Conservation (phyloP, 441 rosid genomes). For the Mallotus japonicus region DNA sequence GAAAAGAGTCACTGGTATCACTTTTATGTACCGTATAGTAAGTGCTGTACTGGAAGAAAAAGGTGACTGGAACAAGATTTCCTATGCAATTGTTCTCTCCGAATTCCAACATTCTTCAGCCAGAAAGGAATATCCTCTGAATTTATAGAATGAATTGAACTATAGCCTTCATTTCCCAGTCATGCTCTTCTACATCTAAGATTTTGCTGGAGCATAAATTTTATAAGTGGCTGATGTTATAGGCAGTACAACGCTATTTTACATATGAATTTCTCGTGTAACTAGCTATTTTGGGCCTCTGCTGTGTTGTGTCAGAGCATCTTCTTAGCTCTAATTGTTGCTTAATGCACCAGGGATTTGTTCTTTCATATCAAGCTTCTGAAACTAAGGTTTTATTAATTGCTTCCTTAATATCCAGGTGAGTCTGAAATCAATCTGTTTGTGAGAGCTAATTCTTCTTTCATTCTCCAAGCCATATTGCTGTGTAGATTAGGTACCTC, state of each 20-base stretch:
- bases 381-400: background rate
- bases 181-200: conserved; percentile 1
- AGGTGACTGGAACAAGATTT: background rate
- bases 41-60: background rate
- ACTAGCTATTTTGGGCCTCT: background rate
- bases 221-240: background rate
- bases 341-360: background rate
- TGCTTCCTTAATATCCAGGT: background rate
- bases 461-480: background rate
- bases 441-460: background rate
- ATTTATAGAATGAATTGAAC: background rate
- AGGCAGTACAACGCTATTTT: background rate
- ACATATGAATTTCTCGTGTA: background rate
- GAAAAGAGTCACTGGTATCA: background rate
- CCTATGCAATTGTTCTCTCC: background rate
- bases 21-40: background rate
- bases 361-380: background rate
- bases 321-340: background rate
- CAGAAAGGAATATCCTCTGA: background rate
- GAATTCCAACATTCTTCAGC: background rate
- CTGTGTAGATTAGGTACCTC: background rate
- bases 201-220: background rate
- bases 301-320: background rate
- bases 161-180: background rate
- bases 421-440: background rate